Evolutionary conservation across 768 basidiomycete species (phyloP).

Genomic region (Trametopsis cervina): DNA sequence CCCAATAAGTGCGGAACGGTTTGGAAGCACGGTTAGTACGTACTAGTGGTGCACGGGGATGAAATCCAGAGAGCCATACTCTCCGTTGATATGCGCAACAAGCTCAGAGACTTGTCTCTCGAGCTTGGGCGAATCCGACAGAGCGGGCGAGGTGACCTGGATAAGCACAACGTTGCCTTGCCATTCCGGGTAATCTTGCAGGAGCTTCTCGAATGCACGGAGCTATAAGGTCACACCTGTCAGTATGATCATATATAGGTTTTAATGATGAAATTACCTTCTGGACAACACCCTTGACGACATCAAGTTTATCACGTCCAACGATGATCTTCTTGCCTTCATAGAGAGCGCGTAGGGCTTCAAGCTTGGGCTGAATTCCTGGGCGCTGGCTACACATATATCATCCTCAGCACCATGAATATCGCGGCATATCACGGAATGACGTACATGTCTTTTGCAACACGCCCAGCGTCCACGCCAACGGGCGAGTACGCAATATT

Average conservation of each 20-base stretch:
- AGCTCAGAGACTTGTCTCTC: constrained; percentile 91
- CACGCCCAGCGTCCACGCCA: constrained; percentile 89
- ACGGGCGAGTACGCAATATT: constrained; percentile 89
- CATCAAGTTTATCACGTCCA: constrained; percentile 94
- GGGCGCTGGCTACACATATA: constrained; percentile 55
- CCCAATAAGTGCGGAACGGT: background rate
- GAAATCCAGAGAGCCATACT: constrained; percentile 91
- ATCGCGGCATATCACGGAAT: too few relatives aligned
- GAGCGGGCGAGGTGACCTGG: constrained; percentile 90
- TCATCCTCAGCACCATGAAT: too few relatives aligned
- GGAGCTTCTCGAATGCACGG: constrained; percentile 90
- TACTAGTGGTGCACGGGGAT: constrained; percentile 98
- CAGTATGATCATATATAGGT: background rate
- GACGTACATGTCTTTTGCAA: constrained; percentile 68
- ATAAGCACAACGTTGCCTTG: constrained; percentile 81
- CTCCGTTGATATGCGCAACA: constrained; percentile 92
- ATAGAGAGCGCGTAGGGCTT: constrained; percentile 76
- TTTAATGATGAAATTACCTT: constrained; percentile 50
- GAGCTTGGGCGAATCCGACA: constrained; percentile 88
- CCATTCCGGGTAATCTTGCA: constrained; percentile 95
- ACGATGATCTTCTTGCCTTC: constrained; percentile 98
- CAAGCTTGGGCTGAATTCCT: constrained; percentile 86
- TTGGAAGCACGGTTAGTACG: constrained; percentile 25
- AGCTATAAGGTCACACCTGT: constrained; percentile 45
- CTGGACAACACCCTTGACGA: constrained; percentile 97